A percentile compares a stretch with the other conserved stretches of the same genome.
Conservation (phyloP, 345 rosid species). For the Lepidium didymum region DNA sequence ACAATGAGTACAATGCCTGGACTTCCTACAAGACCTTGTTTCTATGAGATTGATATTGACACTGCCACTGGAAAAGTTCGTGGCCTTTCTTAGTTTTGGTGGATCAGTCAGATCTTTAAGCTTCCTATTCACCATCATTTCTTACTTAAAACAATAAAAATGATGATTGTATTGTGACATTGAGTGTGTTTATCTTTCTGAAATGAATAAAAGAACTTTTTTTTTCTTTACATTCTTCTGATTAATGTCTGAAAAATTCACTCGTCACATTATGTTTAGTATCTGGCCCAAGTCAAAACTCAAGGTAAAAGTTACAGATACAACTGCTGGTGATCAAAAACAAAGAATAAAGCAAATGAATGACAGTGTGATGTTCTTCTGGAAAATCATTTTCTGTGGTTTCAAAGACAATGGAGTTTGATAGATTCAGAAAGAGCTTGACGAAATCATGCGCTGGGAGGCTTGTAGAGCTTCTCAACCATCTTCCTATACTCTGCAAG, state of each 20-base stretch:
- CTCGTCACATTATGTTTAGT: neutral
- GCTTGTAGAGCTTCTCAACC: conserved; percentile 56
- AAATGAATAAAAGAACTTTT: neutral
- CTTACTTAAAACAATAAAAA: conserved; percentile 2
- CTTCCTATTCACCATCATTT: neutral
- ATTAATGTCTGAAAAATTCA: neutral
- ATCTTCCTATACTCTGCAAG: conserved; percentile 61
- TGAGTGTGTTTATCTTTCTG: neutral
- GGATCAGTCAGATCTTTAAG: neutral
- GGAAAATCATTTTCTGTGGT: neutral
- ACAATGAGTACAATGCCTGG: conserved; percentile 99
- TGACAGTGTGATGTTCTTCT: conserved; percentile 8
- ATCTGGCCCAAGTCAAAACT: conserved; percentile 5
- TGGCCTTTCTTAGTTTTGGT: conserved; percentile 60
- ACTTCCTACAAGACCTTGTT: conserved; percentile 96
- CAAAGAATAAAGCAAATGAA: conserved; percentile 16
- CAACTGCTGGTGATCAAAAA: conserved; percentile 2
- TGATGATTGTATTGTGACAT: neutral
- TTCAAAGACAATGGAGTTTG: neutral
- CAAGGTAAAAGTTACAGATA: neutral
- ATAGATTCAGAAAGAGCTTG: conserved; percentile 3
- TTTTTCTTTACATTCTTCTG: neutral
- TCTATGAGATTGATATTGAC: conserved; percentile 84
- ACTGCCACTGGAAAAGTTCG: conserved; percentile 74
- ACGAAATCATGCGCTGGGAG: conserved; percentile 32